A percentile compares a stretch with the other conserved stretches of the same genome.
Conservation (phyloP, 2,329 filamentous ascomycete genomes). For the Fusarium metavorans region DNA sequence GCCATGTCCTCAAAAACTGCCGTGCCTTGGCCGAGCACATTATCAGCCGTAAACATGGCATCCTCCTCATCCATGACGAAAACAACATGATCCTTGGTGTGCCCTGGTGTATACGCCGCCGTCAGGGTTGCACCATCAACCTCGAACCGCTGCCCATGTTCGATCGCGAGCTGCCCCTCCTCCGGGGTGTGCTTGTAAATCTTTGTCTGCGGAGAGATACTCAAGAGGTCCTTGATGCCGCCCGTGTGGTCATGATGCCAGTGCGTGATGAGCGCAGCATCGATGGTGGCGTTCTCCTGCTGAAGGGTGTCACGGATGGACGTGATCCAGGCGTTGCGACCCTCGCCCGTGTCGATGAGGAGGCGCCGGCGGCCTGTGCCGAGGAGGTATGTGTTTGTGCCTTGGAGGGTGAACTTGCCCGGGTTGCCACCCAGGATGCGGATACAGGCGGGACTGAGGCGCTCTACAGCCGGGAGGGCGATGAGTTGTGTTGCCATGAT, state of each 20-base stretch:
- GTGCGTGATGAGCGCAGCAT: conserved; percentile 84
- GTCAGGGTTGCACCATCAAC: conserved; percentile 74
- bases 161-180: conserved; percentile 58
- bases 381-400: conserved; percentile 95
- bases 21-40: conserved; percentile 88
- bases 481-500: conserved; percentile 72
- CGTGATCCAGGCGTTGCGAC: conserved; percentile 77
- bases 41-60: conserved; percentile 90
- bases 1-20: conserved; percentile 84
- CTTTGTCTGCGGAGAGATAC: conserved; percentile 70
- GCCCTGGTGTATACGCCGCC: conserved; percentile 73
- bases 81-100: conserved; percentile 85
- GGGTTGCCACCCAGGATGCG: conserved; percentile 93
- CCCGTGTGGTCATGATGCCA: conserved; percentile 91
- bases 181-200: conserved; percentile 76
- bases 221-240: conserved; percentile 77
- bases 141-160: conserved; percentile 65
- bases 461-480: conserved; percentile 78
- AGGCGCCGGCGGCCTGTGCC: conserved; percentile 80
- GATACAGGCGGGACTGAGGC: conserved; percentile 81
- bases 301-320: conserved; percentile 73
- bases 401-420: conserved; percentile 80
- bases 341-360: conserved; percentile 92
- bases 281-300: conserved; percentile 75
- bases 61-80: conserved; percentile 83